Conservation (phyloP, 2,329 filamentous ascomycete genomes). For the Hypomyces perniciosus region DNA sequence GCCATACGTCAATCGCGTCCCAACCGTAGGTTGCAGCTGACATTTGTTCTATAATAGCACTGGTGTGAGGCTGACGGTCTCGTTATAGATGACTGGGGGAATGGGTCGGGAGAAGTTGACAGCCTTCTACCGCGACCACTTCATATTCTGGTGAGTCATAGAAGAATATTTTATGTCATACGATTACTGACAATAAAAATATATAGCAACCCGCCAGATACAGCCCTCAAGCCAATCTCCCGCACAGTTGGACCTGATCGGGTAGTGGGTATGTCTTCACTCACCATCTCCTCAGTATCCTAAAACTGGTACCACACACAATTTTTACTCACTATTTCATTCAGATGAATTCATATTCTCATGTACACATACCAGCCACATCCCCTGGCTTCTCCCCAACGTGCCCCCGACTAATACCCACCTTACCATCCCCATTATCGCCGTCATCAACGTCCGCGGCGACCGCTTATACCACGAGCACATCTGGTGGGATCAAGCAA, state of each 20-base stretch:
- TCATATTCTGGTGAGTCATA: constrained; percentile 51
- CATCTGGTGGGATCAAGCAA: constrained; percentile 61
- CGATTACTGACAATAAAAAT: too few relatives aligned
- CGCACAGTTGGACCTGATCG: constrained; percentile 65
- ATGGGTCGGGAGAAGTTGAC: constrained; percentile 59
- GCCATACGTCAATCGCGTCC: constrained; percentile 71
- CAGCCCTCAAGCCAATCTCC: constrained; percentile 58
- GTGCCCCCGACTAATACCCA: constrained; percentile 45
- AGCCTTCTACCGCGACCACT: constrained; percentile 64
- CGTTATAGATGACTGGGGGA: constrained; percentile 53
- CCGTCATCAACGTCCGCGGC: constrained; percentile 56
- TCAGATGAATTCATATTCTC: constrained; percentile 59
- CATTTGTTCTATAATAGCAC: not conserved
- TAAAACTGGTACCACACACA: not conserved
- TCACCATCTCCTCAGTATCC: too few relatives aligned
- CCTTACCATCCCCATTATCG: constrained; percentile 52
- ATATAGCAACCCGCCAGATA: constrained; percentile 58
- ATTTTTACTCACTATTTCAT: not conserved
- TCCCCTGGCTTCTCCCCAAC: constrained; percentile 36
- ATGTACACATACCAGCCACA: constrained; percentile 45
- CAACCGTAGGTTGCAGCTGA: constrained; percentile 44
- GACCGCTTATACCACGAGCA: constrained; percentile 59
- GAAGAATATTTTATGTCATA: too few relatives aligned
- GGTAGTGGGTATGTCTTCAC: constrained; percentile 40
- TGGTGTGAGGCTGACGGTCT: not conserved